phyloP scores from a whole-genome alignment of 2,329 filamentous ascomycete genomes.

The Amesomyces nigricolor region DNA sequence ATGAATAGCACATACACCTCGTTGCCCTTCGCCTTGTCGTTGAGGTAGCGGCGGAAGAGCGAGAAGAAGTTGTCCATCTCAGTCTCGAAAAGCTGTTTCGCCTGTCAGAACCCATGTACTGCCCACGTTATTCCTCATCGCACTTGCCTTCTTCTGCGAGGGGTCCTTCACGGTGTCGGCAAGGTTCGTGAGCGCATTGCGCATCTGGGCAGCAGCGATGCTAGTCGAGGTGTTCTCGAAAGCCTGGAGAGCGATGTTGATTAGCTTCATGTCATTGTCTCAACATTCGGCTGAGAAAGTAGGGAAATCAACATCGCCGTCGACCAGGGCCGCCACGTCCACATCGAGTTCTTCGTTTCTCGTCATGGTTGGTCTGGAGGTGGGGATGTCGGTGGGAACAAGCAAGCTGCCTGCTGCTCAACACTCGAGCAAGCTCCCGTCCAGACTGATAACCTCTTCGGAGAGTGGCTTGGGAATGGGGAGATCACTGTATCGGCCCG shows the following conservation, averaged over 20 bases:
- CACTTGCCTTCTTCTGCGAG: slow-evolving; percentile 70
- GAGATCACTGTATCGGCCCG: background rate
- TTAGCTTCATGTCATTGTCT: slow-evolving; percentile 31
- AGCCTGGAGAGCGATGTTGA: slow-evolving; percentile 54
- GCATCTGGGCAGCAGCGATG: slow-evolving; percentile 97
- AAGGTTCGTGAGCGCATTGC: slow-evolving; percentile 90
- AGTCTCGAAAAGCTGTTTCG: slow-evolving; percentile 77
- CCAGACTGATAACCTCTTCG: background rate
- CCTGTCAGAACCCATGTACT: slow-evolving; percentile 16
- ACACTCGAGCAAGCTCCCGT: background rate
- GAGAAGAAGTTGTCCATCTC: slow-evolving; percentile 99
- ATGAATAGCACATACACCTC: slow-evolving; percentile 52
- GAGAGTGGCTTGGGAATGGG: background rate
- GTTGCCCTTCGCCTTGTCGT: slow-evolving; percentile 98
- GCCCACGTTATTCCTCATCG: background rate
- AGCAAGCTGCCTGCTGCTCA: background rate
- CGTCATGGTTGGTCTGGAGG: background rate
- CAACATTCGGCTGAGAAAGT: background rate
- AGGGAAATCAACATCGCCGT: slow-evolving; percentile 9
- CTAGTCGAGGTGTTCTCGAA: slow-evolving; percentile 99
- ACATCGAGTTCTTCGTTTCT: background rate
- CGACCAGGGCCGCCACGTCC: background rate
- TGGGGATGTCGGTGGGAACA: background rate
- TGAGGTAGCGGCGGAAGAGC: slow-evolving; percentile 95
- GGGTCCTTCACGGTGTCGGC: slow-evolving; percentile 83